Evolutionary conservation across 768 basidiomycete species (phyloP).

Genomic region (Lyophyllum shimeji): DNA sequence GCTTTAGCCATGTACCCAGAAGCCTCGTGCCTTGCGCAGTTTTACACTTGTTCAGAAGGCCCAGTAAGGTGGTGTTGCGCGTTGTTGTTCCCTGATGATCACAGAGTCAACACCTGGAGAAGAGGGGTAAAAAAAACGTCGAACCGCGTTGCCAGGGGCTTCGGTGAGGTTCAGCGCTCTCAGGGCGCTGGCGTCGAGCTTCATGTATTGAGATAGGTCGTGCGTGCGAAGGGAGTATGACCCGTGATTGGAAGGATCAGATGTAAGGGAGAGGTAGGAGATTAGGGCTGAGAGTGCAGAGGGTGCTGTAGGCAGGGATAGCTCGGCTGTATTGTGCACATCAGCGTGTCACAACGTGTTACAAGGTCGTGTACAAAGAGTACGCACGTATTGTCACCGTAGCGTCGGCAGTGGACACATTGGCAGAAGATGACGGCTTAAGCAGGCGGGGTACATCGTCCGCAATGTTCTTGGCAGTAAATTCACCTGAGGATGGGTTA

Average conservation of each 20-base stretch:
- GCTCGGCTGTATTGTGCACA: constrained; percentile 56
- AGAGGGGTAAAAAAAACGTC: constrained; percentile 9
- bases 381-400: constrained; percentile 56
- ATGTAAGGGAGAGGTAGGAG: constrained; percentile 75
- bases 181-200: constrained; percentile 91
- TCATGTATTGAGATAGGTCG: constrained; percentile 94
- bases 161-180: constrained; percentile 87
- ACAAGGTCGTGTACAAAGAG: constrained; percentile 30
- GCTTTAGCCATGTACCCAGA: constrained; percentile 91
- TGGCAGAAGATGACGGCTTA: constrained; percentile 37
- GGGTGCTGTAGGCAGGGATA: constrained; percentile 74
- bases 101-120: constrained; percentile 5
- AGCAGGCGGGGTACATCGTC: constrained; percentile 79
- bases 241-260: constrained; percentile 76
- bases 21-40: constrained; percentile 91
- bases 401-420: constrained; percentile 46
- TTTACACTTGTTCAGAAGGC: constrained; percentile 92
- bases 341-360: neutral
- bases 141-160: constrained; percentile 55
- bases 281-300: constrained; percentile 81
- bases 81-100: constrained; percentile 51
- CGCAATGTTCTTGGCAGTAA: constrained; percentile 72
- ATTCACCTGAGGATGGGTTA: constrained; percentile 62
- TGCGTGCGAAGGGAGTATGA: constrained; percentile 82
- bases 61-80: constrained; percentile 85